Percentiles rank a stretch among this genome's conserved stretches.
Conservation (phyloP, 208 protist species). For the Leishmania arabica region DNA sequence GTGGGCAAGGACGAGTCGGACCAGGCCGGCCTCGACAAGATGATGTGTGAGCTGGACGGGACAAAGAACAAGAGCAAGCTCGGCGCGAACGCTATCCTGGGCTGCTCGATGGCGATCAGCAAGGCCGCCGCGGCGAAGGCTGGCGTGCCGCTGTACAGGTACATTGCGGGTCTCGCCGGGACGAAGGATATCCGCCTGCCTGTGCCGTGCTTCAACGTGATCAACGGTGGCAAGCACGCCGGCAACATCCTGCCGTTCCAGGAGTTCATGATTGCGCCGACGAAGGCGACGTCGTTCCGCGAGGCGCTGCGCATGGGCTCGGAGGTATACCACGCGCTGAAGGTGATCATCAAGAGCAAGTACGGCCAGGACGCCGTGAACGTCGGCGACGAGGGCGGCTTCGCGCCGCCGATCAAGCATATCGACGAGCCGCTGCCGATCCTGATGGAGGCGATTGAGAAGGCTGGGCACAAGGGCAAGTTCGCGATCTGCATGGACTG, state of each 20-base stretch:
- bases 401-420: conserved; percentile 95
- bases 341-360: conserved; percentile 95
- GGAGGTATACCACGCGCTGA: conserved; percentile 99
- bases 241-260: conserved; percentile 95
- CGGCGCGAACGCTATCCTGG: conserved; percentile 99
- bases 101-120: conserved; percentile 97
- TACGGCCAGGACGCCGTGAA: conserved; percentile 97
- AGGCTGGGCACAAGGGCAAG: conserved; percentile 94
- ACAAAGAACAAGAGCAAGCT: conserved; percentile 97
- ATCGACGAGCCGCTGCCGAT: conserved; percentile 97
- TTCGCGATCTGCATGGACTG: conserved; percentile 99
- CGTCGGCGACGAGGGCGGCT: conserved; percentile 99
- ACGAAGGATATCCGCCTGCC: conserved; percentile 87
- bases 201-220: conserved; percentile 98
- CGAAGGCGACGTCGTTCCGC: conserved; percentile 94
- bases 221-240: conserved; percentile 99
- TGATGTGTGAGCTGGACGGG: conserved; percentile 97
- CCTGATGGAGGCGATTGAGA: conserved; percentile 96
- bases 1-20: conserved; percentile 93
- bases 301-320: conserved; percentile 96
- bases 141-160: conserved; percentile 95
- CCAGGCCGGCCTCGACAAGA: conserved; percentile 93
- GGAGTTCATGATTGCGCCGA: conserved; percentile 99
- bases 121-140: conserved; percentile 93
- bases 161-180: conserved; percentile 95